Evolutionary conservation across 2,329 filamentous ascomycete genomes (phyloP).

Genomic region (Clarireedia hainanense): DNA sequence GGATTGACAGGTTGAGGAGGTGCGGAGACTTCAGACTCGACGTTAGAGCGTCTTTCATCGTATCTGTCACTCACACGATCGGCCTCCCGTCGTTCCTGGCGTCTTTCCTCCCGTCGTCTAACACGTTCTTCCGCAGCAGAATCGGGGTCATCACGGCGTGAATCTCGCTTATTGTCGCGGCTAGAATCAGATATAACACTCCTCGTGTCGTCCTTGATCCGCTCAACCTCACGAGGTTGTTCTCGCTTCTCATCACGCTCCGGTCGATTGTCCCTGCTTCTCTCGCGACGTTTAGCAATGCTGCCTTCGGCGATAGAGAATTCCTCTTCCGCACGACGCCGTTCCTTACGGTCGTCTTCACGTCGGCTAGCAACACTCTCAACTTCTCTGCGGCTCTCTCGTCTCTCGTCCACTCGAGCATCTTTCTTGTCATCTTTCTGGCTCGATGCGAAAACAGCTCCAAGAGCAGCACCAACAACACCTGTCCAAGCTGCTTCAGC

Average conservation of each 20-base stretch:
- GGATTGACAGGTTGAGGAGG: conserved; percentile 37
- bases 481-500: conserved; percentile 40
- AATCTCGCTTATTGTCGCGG: conserved; percentile 23
- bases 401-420: conserved; percentile 15
- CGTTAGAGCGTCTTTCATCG: conserved; percentile 22
- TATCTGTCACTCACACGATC: conserved; percentile 14
- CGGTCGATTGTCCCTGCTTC: conserved; percentile 14
- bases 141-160: conserved; percentile 23
- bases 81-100: conserved; percentile 23
- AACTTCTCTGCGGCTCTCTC: background rate
- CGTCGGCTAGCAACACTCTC: conserved; percentile 9
- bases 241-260: conserved; percentile 20
- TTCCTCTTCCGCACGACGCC: conserved; percentile 3
- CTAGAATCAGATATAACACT: conserved; percentile 15
- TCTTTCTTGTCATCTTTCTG: conserved; percentile 24
- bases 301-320: conserved; percentile 11
- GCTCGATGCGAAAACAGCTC: conserved; percentile 38
- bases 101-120: conserved; percentile 29
- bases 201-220: conserved; percentile 14
- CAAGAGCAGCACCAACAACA: conserved; percentile 41
- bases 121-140: conserved; percentile 24
- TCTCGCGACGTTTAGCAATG: conserved; percentile 16
- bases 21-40: conserved; percentile 23
- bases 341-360: conserved; percentile 15
- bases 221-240: conserved; percentile 22